Evolutionary conservation across 148 eudicot species (phyloP), one percentile per base, ranked within the genome.

Genomic region (Chenopodium formosanum): DNA sequence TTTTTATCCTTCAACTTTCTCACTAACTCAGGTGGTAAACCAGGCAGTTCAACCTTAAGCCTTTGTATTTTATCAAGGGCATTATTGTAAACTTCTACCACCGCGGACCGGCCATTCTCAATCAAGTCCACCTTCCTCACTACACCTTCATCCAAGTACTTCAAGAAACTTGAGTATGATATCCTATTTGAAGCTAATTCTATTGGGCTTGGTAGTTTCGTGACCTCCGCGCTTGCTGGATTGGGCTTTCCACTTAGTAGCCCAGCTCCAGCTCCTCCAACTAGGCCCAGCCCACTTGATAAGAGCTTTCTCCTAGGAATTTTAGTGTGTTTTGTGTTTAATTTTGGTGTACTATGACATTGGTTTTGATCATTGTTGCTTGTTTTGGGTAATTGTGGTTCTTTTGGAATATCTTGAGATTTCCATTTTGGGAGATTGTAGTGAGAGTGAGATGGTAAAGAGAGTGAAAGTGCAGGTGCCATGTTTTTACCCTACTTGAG

Each of bases 41-140:
- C 97, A 65, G 97, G 97, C 4, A 94, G 70, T 79, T 91, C 91
- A 46, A 94, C 83, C 75, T 86, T 92, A 19, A 91, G 92, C 56
- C 94, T 92, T 85, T 91, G 98, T 31, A 86, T 76, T 73, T 87
- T 92, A 44, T 89, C 84, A 9, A 94, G 87, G 7, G 85, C 79
- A 64, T 91, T 82, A 84, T 89, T 85, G 82, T 79, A 88, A 83
- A 94, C 81, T 86, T 94, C 98, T 48, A 87, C 97, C 1, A 92
- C 84, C 6, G 98, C 97, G 8, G 87, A 87, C 1, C 84, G 80
- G 25, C 93, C 93, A 40, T 90, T 94, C 74, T 92, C 87, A 68
- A 91, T 84, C 80, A 94, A 86, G 77, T 94, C 98, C 65, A 94
- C 92, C 46, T 87, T 94, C 82, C 76, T 91, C 66, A 92, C 94